Base-by-base conservation (phyloP, 2,329 filamentous ascomycete species). In the Teratosphaeria destructans region DNA sequence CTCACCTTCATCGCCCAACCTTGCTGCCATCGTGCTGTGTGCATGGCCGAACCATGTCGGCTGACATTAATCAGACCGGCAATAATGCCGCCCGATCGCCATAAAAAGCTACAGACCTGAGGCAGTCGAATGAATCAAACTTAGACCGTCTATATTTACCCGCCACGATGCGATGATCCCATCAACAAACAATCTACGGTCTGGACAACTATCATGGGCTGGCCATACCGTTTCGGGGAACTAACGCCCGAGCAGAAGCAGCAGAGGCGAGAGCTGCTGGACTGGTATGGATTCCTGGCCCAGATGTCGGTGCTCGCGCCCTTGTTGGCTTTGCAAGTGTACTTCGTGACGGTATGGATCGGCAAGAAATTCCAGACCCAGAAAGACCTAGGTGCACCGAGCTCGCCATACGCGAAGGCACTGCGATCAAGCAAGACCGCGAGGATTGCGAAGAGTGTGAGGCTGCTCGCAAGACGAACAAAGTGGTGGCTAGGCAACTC, bases 271-370 rank as follows among this genome's bases (percentile, higher is more conserved):
- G 72, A 77, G 27, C 68, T 80, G 27, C 77, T 86, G n/a, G 78
- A 84, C 65, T 72, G 73, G 56, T 81, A 83, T 57, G 82, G 81
- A 7, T 70, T 75, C n/a, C 71, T 81, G 43, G 83, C 82, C 16
- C 82, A 85, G 68, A 71, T 77, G 62, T 83, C 82, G 1, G 74
- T 79, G 5, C 61, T 84, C 8, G 62, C 78, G 3, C 71, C 79
- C 29, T 65, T 82, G 14, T 63, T 75, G 3, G 60, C 77, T 2
- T 76, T 77, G 55, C 76, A 77, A 61, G 26, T 74, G 23, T 72
- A 67, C 52, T 76, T 75, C 57, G 61, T 77, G 19, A 49, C 71
- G 2, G 61, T 61, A 7, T 76, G 74, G 71, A 39, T 73, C 5
- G 63, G 67, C 14, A 54, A 32, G 57, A 57, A 53, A 52, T 61